Base-by-base conservation (phyloP, 2,329 filamentous ascomycete genomes). In the Trichoderma sp. region DNA sequence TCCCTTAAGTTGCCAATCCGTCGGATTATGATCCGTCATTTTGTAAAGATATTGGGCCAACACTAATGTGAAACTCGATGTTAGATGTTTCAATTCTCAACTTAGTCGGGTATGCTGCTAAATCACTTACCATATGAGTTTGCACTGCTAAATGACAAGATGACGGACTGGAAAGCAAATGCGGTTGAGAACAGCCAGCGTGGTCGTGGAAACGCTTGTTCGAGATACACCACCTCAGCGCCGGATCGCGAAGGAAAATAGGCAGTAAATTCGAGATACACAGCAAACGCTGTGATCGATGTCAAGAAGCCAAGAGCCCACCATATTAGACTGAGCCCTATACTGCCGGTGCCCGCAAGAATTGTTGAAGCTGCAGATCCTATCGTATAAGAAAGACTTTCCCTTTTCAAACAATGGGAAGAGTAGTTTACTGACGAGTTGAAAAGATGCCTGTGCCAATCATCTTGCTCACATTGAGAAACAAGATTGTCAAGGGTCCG, bases 201-300 rank as follows among this genome's bases (percentile, higher is more conserved):
- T 0, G 90, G 91, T 1, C 88, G 84, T 1, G 90, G 90, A 73
- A 87, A 93, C 0, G 89, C 88, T 76, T 92, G 90, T 74, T 92
- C 90, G 0, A 92, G 84, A 74, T 91, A 92, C 0, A 91, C 90
- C 0, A 91, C 90, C 75, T 92, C 89, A 0, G 86, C 86, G 0
- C 90, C 90, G 2, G 88, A 91, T 8, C 90, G 86, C 76, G 87
- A 91, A 0, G 90, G 90, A 72, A 92, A 92, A 73, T 89, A 92
- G 1, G 88, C 84, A 0, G 89, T 86, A 15, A 88, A 86, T 76
- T 92, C 90, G 9, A 92, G 85, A 71, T 92, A 92, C 0, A 90
- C 85, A 0, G 84, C 81, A 3, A 91, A 83, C 1, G 86, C 86
- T 3, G 87, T 84, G 0, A 84, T 77, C 0, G 89, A 86, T 66